Conservation (phyloP, 2,329 filamentous ascomycete genomes). For the Fusarium pininemorale region DNA sequence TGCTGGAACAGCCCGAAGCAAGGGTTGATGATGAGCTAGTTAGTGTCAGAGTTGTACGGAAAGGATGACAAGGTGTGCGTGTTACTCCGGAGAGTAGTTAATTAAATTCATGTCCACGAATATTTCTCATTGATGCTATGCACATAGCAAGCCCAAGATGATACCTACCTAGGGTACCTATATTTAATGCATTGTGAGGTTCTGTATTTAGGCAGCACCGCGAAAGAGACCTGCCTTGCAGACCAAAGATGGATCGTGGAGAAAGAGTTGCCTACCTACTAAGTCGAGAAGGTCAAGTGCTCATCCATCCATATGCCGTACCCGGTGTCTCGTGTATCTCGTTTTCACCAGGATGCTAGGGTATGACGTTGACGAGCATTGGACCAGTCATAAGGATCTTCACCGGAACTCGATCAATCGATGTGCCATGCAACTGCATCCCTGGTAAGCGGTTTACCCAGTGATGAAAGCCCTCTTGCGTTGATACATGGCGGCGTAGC, state of each 20-base stretch:
- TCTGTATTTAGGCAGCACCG: neutral
- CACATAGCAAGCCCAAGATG: neutral
- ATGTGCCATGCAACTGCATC: constrained; percentile 1
- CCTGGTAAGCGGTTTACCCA: neutral
- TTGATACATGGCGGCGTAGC: neutral
- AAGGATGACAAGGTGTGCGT: constrained; percentile 30
- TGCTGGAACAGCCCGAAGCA: constrained; percentile 20
- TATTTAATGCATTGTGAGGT: neutral
- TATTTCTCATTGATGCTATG: neutral
- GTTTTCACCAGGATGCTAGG: neutral
- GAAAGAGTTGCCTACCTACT: constrained; percentile 12
- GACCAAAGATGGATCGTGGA: constrained; percentile 9
- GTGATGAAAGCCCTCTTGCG: neutral
- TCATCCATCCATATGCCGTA: constrained; percentile 14
- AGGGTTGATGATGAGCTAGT: constrained; percentile 24
- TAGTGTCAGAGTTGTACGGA: constrained; percentile 23
- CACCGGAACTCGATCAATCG: neutral
- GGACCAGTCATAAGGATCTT: constrained; percentile 15
- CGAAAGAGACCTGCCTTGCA: constrained; percentile 4
- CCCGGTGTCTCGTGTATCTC: constrained; percentile 20
- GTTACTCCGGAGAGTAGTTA: constrained; percentile 14
- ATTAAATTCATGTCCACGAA: neutral
- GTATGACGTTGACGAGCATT: constrained; percentile 19
- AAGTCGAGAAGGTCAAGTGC: constrained; percentile 6
- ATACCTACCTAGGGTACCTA: neutral